Evolutionary conservation across 2,329 filamentous ascomycete species (phyloP).

Genomic region (Xylariaceae sp.): DNA sequence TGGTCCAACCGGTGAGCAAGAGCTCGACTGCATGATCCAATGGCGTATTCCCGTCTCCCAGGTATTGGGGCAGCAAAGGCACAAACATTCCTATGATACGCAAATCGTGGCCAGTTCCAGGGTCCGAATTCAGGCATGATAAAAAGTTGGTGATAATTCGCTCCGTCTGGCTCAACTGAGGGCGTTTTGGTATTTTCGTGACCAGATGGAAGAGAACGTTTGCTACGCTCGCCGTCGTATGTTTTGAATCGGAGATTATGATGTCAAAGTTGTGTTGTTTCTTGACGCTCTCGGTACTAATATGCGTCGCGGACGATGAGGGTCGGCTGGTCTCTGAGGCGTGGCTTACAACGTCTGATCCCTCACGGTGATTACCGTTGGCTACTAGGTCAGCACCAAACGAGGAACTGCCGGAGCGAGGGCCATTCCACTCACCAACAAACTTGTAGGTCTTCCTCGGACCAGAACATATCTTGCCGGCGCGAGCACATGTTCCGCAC

Average conservation of each 20-base stretch:
- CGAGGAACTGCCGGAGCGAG: no score
- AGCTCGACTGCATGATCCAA: slow-evolving; percentile 26
- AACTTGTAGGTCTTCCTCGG: slow-evolving; percentile 28
- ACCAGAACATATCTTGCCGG: slow-evolving; percentile 28
- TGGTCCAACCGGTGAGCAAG: slow-evolving; percentile 25
- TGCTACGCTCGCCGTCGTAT: slow-evolving; percentile 16
- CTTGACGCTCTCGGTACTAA: background rate
- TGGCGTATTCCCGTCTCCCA: slow-evolving; percentile 20
- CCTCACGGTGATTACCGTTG: slow-evolving; percentile 29
- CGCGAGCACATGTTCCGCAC: slow-evolving; percentile 27
- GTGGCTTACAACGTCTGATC: background rate
- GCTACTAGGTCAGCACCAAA: slow-evolving; percentile 16
- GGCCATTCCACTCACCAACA: slow-evolving; percentile 11
- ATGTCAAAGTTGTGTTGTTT: slow-evolving; percentile 3
- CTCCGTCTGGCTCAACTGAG: slow-evolving; percentile 21
- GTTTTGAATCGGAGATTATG: slow-evolving; percentile 20
- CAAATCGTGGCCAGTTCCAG: slow-evolving; percentile 26
- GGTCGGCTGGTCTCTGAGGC: background rate
- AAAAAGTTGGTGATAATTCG: slow-evolving; percentile 21
- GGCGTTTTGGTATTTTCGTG: slow-evolving; percentile 2
- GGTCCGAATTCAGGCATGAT: slow-evolving; percentile 21
- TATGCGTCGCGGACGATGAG: slow-evolving; percentile 1
- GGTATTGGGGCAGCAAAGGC: slow-evolving; percentile 23
- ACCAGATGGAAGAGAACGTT: slow-evolving; percentile 13
- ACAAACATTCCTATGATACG: slow-evolving; percentile 27